These are phyloP conservation scores for Cordyceps cicadae DNA, from an alignment of 2,329 filamentous ascomycete genomes.

Conservation along the genomic window DNA sequence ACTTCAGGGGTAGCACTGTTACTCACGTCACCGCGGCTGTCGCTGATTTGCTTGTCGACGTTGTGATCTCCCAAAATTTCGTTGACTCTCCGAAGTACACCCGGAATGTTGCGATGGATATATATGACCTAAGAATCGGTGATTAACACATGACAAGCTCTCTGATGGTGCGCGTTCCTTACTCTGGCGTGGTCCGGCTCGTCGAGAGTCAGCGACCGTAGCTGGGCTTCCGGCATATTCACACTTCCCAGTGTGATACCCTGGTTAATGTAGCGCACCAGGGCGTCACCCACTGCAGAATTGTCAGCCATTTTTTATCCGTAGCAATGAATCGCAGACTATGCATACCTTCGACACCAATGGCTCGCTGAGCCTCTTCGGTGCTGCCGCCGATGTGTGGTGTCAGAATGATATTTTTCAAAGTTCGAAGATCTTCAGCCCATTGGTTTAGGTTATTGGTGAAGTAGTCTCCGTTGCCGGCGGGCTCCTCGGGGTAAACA, in stretches of 20 bases:
- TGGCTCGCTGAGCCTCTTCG: conserved; percentile 93
- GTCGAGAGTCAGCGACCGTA: conserved; percentile 83
- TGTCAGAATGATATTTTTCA: conserved; percentile 91
- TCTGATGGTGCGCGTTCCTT: conserved; percentile 14
- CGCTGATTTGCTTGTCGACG: conserved; percentile 97
- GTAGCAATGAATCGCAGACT: background rate
- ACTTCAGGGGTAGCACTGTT: background rate
- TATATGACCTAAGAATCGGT: conserved; percentile 60
- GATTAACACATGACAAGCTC: conserved; percentile 7
- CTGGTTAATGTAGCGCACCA: conserved; percentile 93
- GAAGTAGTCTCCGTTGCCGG: conserved; percentile 92
- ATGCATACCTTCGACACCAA: conserved; percentile 68
- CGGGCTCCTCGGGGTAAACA: conserved; percentile 90
- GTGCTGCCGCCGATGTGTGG: conserved; percentile 97
- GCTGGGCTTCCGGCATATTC: conserved; percentile 89
- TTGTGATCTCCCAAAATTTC: conserved; percentile 92
- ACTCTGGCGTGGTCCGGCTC: conserved; percentile 82
- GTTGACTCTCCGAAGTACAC: conserved; percentile 91
- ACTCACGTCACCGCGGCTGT: conserved; percentile 78
- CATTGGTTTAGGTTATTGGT: conserved; percentile 73
- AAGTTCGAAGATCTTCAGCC: conserved; percentile 72
- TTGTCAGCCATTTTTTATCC: conserved; percentile 12
- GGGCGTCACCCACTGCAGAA: conserved; percentile 63
- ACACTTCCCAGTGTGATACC: conserved; percentile 86
- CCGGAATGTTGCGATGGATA: conserved; percentile 93